phyloP scores from a whole-genome alignment of 2,329 filamentous ascomycete genomes.

The Bipolaris victoriae region DNA sequence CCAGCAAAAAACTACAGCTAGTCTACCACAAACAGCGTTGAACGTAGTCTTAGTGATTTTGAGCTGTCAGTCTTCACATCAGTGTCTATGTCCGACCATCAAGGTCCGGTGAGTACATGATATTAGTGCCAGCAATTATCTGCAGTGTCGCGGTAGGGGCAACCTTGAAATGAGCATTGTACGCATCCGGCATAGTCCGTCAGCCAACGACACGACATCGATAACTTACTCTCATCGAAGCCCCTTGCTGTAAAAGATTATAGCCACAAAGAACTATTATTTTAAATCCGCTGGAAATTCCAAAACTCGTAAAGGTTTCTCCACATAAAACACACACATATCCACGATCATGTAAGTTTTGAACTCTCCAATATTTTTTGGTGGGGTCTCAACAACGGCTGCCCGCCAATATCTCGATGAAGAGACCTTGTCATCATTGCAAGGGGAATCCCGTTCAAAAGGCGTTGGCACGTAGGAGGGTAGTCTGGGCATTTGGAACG shows the following conservation, averaged over 20 bases:
- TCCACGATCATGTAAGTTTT: not conserved
- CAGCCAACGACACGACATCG: constrained; percentile 6
- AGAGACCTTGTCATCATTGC: not conserved
- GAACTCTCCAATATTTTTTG: not conserved
- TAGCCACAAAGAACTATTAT: not conserved
- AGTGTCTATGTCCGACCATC: too few relatives aligned
- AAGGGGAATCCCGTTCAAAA: not conserved
- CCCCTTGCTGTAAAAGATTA: not conserved
- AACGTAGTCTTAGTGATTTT: too few relatives aligned
- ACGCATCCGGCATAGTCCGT: constrained; percentile 1
- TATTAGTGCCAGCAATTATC: too few relatives aligned
- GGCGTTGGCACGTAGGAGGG: not conserved
- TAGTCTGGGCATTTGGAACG: not conserved
- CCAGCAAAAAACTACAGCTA: too few relatives aligned
- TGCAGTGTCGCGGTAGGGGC: too few relatives aligned
- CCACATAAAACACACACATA: too few relatives aligned
- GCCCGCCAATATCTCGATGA: not conserved
- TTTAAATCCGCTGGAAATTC: not conserved
- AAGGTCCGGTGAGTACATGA: too few relatives aligned
- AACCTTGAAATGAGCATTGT: not conserved
- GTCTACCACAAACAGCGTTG: too few relatives aligned
- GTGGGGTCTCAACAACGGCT: not conserved
- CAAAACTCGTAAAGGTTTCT: too few relatives aligned
- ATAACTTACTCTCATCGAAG: not conserved
- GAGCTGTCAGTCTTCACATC: too few relatives aligned